phyloP scores from a whole-genome alignment of 2,329 filamentous ascomycete genomes.

The Berkeleyomyces rouxiae region DNA sequence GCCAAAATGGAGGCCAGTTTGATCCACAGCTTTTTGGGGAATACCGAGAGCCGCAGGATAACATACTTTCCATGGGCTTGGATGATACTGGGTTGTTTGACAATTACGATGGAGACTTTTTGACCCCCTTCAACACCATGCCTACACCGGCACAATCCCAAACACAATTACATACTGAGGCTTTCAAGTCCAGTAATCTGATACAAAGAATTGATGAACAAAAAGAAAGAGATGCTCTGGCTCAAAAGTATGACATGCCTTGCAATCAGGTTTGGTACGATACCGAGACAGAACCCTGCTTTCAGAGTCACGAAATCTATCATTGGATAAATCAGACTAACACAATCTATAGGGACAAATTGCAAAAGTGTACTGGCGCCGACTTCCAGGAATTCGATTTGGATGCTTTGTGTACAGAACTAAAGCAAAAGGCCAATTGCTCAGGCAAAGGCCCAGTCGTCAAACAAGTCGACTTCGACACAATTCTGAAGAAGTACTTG shows the following conservation, averaged over 20 bases:
- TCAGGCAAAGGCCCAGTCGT: constrained; percentile 82
- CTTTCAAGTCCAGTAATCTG: constrained; percentile 5
- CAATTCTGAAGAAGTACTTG: constrained; percentile 51
- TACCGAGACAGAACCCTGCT: background rate
- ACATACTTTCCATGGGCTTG: constrained; percentile 40
- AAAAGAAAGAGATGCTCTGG: constrained; percentile 48
- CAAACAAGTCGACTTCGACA: constrained; percentile 74
- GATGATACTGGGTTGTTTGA: constrained; percentile 35
- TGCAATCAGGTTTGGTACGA: constrained; percentile 13
- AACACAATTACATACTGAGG: background rate
- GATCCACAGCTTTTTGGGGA: constrained; percentile 84
- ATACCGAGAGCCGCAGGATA: constrained; percentile 81
- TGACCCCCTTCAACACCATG: constrained; percentile 60
- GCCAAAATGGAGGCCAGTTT: constrained; percentile 72
- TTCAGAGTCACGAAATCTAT: background rate
- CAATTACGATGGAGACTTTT: constrained; percentile 62
- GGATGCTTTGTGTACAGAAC: constrained; percentile 77
- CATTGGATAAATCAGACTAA: background rate
- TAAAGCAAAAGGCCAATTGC: constrained; percentile 91
- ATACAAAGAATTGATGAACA: constrained; percentile 10
- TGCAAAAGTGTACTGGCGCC: constrained; percentile 75
- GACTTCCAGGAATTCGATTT: constrained; percentile 86
- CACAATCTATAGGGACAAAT: constrained; percentile 49
- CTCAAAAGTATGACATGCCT: constrained; percentile 22
- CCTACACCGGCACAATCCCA: constrained; percentile 19